Percentiles rank a stretch among this genome's conserved stretches.
Evolutionary conservation across 176 grass and related monocot genomes (phyloP).

Genomic region (Juncus effusus): DNA sequence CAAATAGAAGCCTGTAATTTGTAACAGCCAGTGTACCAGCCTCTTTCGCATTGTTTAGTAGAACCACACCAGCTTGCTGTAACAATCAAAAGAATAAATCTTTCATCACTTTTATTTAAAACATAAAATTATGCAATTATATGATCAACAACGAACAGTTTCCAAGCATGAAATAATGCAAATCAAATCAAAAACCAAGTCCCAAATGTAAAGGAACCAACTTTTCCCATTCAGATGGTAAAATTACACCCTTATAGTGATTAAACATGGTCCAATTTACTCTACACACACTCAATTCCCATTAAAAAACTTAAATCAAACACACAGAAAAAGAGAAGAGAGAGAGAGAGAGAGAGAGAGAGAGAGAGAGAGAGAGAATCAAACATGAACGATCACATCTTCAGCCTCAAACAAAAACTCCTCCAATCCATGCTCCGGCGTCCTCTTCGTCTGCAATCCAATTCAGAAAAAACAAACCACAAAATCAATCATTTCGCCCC

Average conservation of each 20-base stretch:
- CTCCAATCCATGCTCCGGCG: slow-evolving; percentile 32
- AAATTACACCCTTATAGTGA: background rate
- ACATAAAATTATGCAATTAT: slow-evolving; percentile 12
- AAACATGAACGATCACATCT: slow-evolving; percentile 47
- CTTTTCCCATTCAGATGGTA: background rate
- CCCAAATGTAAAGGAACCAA: background rate
- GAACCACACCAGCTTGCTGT: slow-evolving; percentile 34
- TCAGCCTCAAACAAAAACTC: slow-evolving; percentile 38
- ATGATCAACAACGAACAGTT: background rate
- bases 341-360: slow-evolving; percentile 1
- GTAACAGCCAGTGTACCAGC: slow-evolving; percentile 70
- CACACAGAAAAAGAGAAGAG: background rate
- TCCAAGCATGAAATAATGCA: background rate
- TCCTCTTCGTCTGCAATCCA: slow-evolving; percentile 21
- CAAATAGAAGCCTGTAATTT: slow-evolving; percentile 84
- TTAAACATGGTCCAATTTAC: slow-evolving; percentile 4
- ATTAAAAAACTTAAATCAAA: background rate
- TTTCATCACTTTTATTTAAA: background rate
- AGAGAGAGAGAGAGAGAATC: background rate
- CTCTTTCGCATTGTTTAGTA: slow-evolving; percentile 60
- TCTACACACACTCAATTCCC: background rate
- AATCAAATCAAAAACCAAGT: background rate
- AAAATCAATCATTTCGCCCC: slow-evolving; percentile 8
- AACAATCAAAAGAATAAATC: slow-evolving; percentile 17
- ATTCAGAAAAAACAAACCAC: background rate